Percentiles rank a stretch among this genome's conserved stretches.
Conservation (phyloP, 805 yeast species). For the Ogataea pilisensis region DNA sequence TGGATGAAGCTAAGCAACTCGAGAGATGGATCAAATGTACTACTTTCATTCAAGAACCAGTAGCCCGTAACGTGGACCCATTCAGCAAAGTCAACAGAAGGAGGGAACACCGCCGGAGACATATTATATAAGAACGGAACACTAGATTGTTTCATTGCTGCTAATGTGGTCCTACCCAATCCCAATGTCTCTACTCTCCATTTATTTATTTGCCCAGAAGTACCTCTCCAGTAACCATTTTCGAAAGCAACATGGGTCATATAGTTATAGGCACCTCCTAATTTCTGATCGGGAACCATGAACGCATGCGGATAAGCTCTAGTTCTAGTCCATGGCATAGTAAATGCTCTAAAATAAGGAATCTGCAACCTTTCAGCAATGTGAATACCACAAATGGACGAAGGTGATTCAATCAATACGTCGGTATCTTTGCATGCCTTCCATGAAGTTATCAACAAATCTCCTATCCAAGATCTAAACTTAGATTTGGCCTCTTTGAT, state of each 20-base stretch:
- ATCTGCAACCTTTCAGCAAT: constrained; percentile 88
- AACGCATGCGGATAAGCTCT: constrained; percentile 96
- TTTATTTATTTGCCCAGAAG: constrained; percentile 75
- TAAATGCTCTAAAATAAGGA: constrained; percentile 91
- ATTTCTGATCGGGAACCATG: constrained; percentile 87
- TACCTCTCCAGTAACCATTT: constrained; percentile 90
- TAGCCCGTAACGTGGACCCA: constrained; percentile 97
- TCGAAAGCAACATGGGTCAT: constrained; percentile 92
- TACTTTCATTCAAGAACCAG: constrained; percentile 73
- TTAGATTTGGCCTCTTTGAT: constrained; percentile 76
- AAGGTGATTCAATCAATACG: constrained; percentile 88
- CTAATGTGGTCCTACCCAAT: constrained; percentile 66
- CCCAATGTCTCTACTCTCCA: constrained; percentile 75
- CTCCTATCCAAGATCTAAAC: constrained; percentile 80
- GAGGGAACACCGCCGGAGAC: constrained; percentile 85
- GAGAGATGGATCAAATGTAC: constrained; percentile 54
- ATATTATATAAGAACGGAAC: constrained; percentile 88
- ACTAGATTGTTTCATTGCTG: constrained; percentile 65
- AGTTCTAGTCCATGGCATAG: constrained; percentile 98
- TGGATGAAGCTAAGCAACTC: constrained; percentile 56
- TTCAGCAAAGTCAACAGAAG: constrained; percentile 88
- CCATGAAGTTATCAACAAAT: constrained; percentile 74
- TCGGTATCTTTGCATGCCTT: constrained; percentile 80
- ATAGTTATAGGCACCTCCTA: constrained; percentile 90
- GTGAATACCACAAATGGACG: constrained; percentile 93